phyloP scores from a whole-genome alignment of 176 grass and related monocot genomes.

The Zizania latifolia region DNA sequence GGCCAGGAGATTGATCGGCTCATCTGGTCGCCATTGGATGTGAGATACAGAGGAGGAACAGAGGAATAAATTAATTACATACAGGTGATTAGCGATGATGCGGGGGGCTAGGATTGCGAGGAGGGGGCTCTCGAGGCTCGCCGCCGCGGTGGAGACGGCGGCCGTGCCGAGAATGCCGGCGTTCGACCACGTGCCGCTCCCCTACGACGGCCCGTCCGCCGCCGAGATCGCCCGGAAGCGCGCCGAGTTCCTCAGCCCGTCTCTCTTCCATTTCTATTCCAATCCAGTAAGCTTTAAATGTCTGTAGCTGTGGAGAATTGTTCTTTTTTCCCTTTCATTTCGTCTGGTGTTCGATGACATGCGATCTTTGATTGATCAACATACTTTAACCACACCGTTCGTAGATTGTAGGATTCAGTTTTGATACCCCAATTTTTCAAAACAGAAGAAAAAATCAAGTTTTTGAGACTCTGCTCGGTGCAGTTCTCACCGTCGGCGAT shows the following conservation, averaged over 20 bases:
- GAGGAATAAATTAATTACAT: neutral
- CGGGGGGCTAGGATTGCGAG: conserved; percentile 27
- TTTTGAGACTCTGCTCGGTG: neutral
- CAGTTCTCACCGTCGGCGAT: neutral
- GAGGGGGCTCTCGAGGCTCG: conserved; percentile 37
- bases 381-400: too few species aligned
- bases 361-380: too few species aligned
- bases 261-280: conserved; percentile 76
- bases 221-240: conserved; percentile 73
- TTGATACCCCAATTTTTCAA: too few species aligned
- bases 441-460: too few species aligned
- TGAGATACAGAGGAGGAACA: neutral
- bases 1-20: neutral
- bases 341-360: neutral
- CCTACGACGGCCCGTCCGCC: conserved; percentile 62
- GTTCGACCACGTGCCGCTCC: conserved; percentile 67
- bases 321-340: neutral
- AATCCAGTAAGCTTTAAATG: conserved; percentile 49
- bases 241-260: conserved; percentile 90
- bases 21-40: neutral
- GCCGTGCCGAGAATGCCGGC: conserved; percentile 54
- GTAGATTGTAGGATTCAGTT: neutral
- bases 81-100: conserved; percentile 29
- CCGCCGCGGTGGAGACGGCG: conserved; percentile 11
- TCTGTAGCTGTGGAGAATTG: neutral